These are phyloP conservation scores for Zizania palustris DNA, from an alignment of 202 grass and related monocot genomes.

Conservation along the genomic window DNA sequence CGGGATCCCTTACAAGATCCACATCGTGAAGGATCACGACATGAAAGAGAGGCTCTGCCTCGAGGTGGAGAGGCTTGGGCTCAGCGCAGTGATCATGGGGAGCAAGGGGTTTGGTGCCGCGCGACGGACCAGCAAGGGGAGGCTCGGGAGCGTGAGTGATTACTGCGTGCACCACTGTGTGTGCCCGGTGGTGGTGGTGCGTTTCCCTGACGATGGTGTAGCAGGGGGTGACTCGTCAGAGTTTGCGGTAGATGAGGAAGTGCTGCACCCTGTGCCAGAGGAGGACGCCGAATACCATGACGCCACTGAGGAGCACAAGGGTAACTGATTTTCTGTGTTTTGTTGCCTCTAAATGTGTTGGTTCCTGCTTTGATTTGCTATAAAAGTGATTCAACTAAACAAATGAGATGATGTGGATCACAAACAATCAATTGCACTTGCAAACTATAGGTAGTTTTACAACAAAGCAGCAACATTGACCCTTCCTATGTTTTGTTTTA, in stretches of 20 bases:
- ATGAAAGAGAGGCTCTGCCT: conserved; percentile 98
- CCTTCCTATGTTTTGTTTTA: neutral
- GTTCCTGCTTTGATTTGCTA: neutral
- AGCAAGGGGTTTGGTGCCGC: conserved; percentile 82
- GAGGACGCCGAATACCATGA: conserved; percentile 89
- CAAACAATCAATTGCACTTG: neutral
- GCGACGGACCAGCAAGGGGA: conserved; percentile 61
- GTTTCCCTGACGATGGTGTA: conserved; percentile 58
- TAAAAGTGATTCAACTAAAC: neutral
- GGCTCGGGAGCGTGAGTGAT: conserved; percentile 87
- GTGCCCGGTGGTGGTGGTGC: conserved; percentile 88
- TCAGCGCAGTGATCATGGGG: conserved; percentile 91
- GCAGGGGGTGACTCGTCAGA: conserved; percentile 8
- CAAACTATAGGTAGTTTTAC: neutral
- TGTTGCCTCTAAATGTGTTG: conserved; percentile 6
- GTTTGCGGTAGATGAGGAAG: conserved; percentile 18
- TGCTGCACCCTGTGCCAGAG: conserved; percentile 73
- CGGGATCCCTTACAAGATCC: conserved; percentile 77
- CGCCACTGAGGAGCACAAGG: conserved; percentile 78
- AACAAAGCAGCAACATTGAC: neutral
- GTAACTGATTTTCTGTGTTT: conserved; percentile 39
- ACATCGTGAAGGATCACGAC: conserved; percentile 90
- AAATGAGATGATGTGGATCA: conserved; percentile 6
- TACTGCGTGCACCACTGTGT: conserved; percentile 94
- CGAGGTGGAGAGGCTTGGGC: conserved; percentile 83